Percentiles rank a stretch among this genome's conserved stretches.
phyloP scores from a whole-genome alignment of 1,139 yeast genomes.

The Hansenula sp. region DNA sequence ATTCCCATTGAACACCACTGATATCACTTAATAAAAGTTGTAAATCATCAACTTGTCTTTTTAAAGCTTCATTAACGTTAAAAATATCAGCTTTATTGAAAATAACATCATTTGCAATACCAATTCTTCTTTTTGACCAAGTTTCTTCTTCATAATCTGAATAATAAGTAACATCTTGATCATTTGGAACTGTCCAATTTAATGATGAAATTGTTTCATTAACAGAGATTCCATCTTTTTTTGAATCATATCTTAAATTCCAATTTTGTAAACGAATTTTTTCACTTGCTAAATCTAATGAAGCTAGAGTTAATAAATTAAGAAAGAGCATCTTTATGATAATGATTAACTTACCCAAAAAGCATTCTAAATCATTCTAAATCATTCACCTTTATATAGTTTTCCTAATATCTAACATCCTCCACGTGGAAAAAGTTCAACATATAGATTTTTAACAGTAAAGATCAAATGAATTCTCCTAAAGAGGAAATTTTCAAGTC shows the following conservation, averaged over 20 bases:
- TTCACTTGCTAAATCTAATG: slow-evolving; percentile 1
- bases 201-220: slow-evolving; percentile 13
- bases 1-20: slow-evolving; percentile 28
- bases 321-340: background rate
- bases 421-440: too few species aligned
- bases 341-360: background rate
- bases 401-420: too few species aligned
- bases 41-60: slow-evolving; percentile 26
- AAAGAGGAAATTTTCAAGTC: too few species aligned
- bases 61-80: slow-evolving; percentile 27
- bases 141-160: slow-evolving; percentile 21
- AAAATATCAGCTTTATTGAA: slow-evolving; percentile 27
- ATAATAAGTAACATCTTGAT: slow-evolving; percentile 18
- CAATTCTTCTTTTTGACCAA: slow-evolving; percentile 28
- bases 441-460: too few species aligned
- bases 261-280: slow-evolving; percentile 24
- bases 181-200: slow-evolving; percentile 12
- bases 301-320: background rate
- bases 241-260: slow-evolving; percentile 28
- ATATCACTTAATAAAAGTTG: slow-evolving; percentile 8
- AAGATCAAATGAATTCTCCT: too few species aligned
- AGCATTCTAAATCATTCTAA: too few species aligned
- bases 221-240: slow-evolving; percentile 14
- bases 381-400: too few species aligned
- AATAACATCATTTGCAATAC: slow-evolving; percentile 26